phyloP scores from a whole-genome alignment of 345 rosid species.

The Arabidopsis arenosa region DNA sequence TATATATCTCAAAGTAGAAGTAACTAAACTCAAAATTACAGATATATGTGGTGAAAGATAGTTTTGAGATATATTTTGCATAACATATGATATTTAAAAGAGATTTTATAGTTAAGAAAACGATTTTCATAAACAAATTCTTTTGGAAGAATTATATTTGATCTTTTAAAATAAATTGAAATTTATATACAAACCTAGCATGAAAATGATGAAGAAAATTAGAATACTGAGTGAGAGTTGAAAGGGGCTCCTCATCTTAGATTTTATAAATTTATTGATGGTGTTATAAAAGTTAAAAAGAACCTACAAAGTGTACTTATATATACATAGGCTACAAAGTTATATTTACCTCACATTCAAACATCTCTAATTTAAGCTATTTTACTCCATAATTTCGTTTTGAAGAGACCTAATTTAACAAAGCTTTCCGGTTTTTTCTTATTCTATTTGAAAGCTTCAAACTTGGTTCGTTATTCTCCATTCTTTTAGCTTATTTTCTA shows the following conservation, averaged over 20 bases:
- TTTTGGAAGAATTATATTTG: neutral
- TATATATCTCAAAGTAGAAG: too few relatives aligned
- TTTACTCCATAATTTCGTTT: neutral
- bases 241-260: neutral
- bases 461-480: neutral
- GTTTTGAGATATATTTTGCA: neutral
- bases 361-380: neutral
- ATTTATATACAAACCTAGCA: neutral
- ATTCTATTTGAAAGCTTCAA: neutral
- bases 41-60: neutral
- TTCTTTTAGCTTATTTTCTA: neutral
- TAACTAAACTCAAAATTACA: neutral
- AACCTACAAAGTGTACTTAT: neutral
- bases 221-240: neutral
- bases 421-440: neutral
- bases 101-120: too few relatives aligned
- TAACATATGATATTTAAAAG: too few relatives aligned
- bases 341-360: neutral
- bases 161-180: too few relatives aligned
- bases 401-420: neutral
- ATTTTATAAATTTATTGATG: too few relatives aligned
- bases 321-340: too few relatives aligned
- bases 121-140: neutral
- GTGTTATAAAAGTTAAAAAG: neutral
- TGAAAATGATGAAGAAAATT: neutral